phyloP scores from a whole-genome alignment of 768 basidiomycete species.

The Mycena haematopus region DNA sequence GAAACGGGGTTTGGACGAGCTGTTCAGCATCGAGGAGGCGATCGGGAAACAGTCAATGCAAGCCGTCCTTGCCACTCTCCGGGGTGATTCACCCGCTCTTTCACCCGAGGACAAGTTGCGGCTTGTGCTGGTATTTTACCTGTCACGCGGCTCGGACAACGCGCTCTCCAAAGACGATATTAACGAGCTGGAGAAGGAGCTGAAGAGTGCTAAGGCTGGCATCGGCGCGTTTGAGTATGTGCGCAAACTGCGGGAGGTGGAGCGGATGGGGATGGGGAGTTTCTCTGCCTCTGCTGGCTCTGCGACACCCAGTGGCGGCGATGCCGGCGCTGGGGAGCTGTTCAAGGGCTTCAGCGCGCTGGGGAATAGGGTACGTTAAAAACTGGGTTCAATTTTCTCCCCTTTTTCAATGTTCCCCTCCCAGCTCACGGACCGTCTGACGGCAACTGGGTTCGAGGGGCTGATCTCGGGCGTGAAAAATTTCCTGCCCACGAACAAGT shows the following conservation, averaged over 20 bases:
- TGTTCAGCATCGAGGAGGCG: constrained; percentile 96
- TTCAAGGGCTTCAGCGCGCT: constrained; percentile 94
- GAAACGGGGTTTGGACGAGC: constrained; percentile 90
- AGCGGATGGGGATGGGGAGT: constrained; percentile 83
- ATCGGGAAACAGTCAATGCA: constrained; percentile 86
- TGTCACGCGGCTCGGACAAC: constrained; percentile 78
- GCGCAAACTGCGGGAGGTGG: constrained; percentile 88
- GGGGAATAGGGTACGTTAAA: constrained; percentile 75
- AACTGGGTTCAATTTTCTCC: background rate
- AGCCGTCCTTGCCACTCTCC: constrained; percentile 87
- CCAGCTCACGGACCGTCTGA: constrained; percentile 90
- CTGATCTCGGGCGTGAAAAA: constrained; percentile 98
- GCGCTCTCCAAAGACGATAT: constrained; percentile 88
- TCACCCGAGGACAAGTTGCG: constrained; percentile 88
- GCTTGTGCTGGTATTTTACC: constrained; percentile 93
- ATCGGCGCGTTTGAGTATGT: constrained; percentile 90
- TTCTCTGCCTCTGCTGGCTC: constrained; percentile 60
- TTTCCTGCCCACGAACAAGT: constrained; percentile 93
- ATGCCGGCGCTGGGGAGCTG: constrained; percentile 75
- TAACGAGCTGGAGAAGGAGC: constrained; percentile 83
- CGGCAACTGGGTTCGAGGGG: constrained; percentile 96
- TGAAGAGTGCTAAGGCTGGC: constrained; percentile 84
- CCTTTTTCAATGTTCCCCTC: constrained; percentile 13
- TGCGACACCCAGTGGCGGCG: constrained; percentile 70
- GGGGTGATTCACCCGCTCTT: constrained; percentile 68